Conservation (phyloP, 2,329 filamentous ascomycete genomes). For the Stemphylium beticola region DNA sequence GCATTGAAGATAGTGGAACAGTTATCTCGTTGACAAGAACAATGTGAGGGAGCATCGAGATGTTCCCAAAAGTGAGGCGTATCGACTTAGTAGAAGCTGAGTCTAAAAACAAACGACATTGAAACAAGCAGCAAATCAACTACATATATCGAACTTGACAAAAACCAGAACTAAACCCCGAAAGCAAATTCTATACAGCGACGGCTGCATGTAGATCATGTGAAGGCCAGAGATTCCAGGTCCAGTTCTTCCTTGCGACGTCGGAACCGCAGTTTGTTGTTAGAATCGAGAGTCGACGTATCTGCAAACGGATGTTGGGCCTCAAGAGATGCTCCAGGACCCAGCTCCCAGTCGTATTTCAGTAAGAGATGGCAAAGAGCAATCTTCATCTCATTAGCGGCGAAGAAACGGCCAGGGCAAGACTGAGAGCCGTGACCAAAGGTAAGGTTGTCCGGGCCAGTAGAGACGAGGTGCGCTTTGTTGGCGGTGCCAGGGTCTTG, state of each 20-base stretch:
- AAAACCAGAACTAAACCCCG: too few species aligned
- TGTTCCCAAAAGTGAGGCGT: too few species aligned
- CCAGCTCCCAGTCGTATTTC: background rate
- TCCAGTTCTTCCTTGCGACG: background rate
- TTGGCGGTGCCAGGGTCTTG: background rate
- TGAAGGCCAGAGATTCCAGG: background rate
- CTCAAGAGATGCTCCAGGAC: background rate
- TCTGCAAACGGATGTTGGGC: background rate
- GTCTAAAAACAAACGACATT: too few species aligned
- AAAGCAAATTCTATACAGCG: too few species aligned
- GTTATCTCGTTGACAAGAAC: too few species aligned
- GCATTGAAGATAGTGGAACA: too few species aligned
- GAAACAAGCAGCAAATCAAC: too few species aligned
- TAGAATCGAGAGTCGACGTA: background rate
- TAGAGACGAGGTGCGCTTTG: background rate
- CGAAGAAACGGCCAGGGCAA: constrained; percentile 25
- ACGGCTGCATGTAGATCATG: background rate
- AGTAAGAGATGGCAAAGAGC: constrained; percentile 9
- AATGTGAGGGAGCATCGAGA: too few species aligned
- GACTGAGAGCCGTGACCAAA: background rate
- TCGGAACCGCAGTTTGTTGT: background rate
- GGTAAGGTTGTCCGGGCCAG: background rate
- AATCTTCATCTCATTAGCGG: constrained; percentile 26
- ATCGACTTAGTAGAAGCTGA: too few species aligned
- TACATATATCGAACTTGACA: too few species aligned